Conservation (phyloP, 148 eudicot genomes). For the Vaccinium macrocarpon region DNA sequence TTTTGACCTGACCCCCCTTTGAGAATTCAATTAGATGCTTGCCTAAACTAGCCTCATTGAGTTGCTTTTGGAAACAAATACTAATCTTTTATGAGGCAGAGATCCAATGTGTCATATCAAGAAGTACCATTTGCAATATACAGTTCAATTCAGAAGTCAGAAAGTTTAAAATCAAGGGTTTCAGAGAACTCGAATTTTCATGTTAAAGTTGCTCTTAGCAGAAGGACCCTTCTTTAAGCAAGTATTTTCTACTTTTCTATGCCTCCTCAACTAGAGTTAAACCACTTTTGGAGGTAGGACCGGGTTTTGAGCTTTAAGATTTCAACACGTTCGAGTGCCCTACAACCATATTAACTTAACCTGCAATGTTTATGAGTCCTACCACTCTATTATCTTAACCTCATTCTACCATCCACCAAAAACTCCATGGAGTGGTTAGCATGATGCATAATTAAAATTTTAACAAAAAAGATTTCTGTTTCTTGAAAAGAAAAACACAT, state of each 20-base stretch:
- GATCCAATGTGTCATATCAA: neutral
- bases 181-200: neutral
- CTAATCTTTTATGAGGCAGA: neutral
- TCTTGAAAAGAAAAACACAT: neutral
- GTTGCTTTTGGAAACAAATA: neutral
- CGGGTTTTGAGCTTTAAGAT: neutral
- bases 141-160: neutral
- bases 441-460: neutral
- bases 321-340: neutral
- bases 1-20: neutral
- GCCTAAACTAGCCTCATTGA: neutral
- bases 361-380: neutral
- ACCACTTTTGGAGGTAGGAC: neutral
- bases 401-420: neutral
- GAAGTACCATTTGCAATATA: neutral
- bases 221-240: neutral
- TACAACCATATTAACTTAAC: neutral
- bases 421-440: neutral
- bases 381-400: slow-evolving; percentile 1
- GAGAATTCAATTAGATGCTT: neutral
- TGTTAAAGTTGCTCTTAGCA: neutral
- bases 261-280: neutral
- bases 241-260: neutral
- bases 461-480: too few species aligned
- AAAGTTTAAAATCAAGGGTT: neutral